These are phyloP conservation scores for Globisporangium rhizosaccharum DNA, from an alignment of 352 stramenopile species.

Conservation along the genomic window DNA sequence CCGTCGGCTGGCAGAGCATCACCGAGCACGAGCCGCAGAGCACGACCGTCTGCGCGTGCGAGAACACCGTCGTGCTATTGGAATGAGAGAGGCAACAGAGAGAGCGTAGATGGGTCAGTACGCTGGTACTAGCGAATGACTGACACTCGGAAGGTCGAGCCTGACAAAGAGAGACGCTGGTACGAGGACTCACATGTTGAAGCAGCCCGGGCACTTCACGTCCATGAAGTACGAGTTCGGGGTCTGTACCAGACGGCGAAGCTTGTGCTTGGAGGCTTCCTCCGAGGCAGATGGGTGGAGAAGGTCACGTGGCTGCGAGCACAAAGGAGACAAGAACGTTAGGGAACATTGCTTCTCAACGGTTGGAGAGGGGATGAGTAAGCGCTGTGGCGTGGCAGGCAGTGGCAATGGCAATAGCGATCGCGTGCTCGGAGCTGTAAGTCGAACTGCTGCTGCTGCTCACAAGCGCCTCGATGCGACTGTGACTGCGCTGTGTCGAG, in stretches of 20 bases:
- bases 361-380: background rate
- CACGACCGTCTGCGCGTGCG: conserved; percentile 97
- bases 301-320: conserved; percentile 89
- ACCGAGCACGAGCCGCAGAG: conserved; percentile 96
- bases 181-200: conserved; percentile 92
- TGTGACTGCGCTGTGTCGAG: background rate
- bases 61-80: conserved; percentile 96
- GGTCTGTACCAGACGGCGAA: conserved; percentile 98
- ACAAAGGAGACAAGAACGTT: conserved; percentile 10
- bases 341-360: conserved; percentile 5
- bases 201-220: conserved; percentile 99
- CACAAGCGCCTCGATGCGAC: background rate
- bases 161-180: background rate
- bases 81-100: background rate
- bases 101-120: background rate
- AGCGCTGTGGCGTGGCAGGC: background rate
- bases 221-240: conserved; percentile 99
- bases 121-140: background rate
- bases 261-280: conserved; percentile 98
- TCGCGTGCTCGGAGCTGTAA: too few species aligned
- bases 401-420: background rate
- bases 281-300: conserved; percentile 94
- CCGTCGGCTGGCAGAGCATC: conserved; percentile 98
- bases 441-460: background rate
- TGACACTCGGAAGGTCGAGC: background rate